phyloP scores from a whole-genome alignment of 2,329 filamentous ascomycete species.

The Botryotinia narcissicola region DNA sequence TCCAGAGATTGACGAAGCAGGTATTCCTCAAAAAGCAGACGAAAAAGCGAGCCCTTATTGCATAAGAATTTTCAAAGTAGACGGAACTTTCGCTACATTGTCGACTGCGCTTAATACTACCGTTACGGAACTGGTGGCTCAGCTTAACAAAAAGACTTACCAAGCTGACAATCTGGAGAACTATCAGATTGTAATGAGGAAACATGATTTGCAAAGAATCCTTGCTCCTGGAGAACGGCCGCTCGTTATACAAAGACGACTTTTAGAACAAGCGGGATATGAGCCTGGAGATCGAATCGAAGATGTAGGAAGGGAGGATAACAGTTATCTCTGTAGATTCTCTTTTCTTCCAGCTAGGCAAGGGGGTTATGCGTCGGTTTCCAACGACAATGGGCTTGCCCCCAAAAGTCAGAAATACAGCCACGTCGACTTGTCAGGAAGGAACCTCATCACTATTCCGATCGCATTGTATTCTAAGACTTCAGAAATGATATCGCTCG shows the following conservation, averaged over 20 bases:
- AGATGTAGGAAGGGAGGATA: conserved; percentile 93
- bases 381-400: conserved; percentile 77
- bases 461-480: conserved; percentile 91
- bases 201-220: conserved; percentile 84
- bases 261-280: conserved; percentile 91
- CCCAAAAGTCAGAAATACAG: conserved; percentile 86
- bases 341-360: conserved; percentile 89
- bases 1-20: conserved; percentile 66
- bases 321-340: conserved; percentile 94
- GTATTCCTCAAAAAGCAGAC: conserved; percentile 65
- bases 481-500: conserved; percentile 88
- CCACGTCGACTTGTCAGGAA: conserved; percentile 86
- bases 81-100: conserved; percentile 91
- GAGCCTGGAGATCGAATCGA: conserved; percentile 82
- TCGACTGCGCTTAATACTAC: conserved; percentile 81
- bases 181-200: conserved; percentile 92
- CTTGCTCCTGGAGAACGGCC: conserved; percentile 77
- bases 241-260: conserved; percentile 83
- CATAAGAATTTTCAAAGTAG: conserved; percentile 90
- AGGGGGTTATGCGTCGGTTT: conserved; percentile 69
- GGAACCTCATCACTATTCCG: conserved; percentile 90
- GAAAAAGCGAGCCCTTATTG: conserved; percentile 79
- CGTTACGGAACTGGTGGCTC: conserved; percentile 81
- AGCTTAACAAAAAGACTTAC: conserved; percentile 92
- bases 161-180: conserved; percentile 87